phyloP scores from a whole-genome alignment of 805 yeast species.

The Candida corydali region DNA sequence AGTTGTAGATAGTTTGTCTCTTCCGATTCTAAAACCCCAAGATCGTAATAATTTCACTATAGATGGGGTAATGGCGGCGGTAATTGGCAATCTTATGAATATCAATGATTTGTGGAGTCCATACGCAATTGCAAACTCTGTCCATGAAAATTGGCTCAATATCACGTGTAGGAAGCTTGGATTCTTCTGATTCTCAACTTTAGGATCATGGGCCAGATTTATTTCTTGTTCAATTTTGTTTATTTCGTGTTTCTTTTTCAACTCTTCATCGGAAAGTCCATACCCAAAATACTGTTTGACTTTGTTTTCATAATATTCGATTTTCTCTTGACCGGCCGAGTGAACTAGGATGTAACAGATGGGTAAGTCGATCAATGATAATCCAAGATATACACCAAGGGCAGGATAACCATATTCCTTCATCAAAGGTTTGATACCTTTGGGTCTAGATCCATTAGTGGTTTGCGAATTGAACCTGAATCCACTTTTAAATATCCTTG shows the following conservation, averaged over 20 bases:
- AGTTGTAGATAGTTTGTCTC: slow-evolving; percentile 11
- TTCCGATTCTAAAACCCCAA: slow-evolving; percentile 79
- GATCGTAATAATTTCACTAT: slow-evolving; percentile 60
- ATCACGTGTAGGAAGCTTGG: slow-evolving; percentile 11
- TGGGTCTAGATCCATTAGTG: slow-evolving; percentile 11
- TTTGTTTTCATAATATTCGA: slow-evolving; percentile 60
- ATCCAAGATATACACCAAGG: slow-evolving; percentile 71
- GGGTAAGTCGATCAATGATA: slow-evolving; percentile 79
- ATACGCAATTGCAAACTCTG: slow-evolving; percentile 88
- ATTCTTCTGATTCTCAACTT: slow-evolving; percentile 11
- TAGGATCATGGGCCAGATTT: slow-evolving; percentile 13
- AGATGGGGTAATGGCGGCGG: slow-evolving; percentile 88
- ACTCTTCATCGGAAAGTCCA: slow-evolving; percentile 45
- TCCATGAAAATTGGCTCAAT: slow-evolving; percentile 47
- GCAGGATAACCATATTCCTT: slow-evolving; percentile 92
- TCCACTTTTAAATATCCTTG: slow-evolving; percentile 3
- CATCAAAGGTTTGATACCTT: slow-evolving; percentile 59
- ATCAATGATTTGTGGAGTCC: slow-evolving; percentile 88
- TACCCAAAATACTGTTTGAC: slow-evolving; percentile 61
- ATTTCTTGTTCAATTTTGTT: slow-evolving; percentile 23
- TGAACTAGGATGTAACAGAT: slow-evolving; percentile 80
- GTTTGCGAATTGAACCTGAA: slow-evolving; percentile 17
- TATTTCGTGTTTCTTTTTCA: slow-evolving; percentile 31
- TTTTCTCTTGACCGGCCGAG: slow-evolving; percentile 79
- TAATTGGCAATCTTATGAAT: slow-evolving; percentile 78